A percentile compares a stretch with the other conserved stretches of the same genome.
phyloP scores from a whole-genome alignment of 129 eudicot genomes.

The Lactuca saligna region DNA sequence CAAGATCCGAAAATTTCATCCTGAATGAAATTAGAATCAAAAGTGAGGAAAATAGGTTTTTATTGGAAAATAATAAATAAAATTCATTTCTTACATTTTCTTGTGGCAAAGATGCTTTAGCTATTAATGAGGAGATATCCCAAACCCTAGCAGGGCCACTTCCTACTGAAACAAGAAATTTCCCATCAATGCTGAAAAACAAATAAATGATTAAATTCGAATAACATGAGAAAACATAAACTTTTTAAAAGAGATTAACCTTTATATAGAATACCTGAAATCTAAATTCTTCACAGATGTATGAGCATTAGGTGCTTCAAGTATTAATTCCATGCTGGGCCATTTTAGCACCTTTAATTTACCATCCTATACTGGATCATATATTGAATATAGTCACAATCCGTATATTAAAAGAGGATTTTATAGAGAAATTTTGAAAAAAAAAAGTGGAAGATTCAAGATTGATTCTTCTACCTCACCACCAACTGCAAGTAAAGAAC shows the following conservation, averaged over 20 bases:
- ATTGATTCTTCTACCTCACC: conserved; percentile 66
- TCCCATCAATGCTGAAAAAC: conserved; percentile 74
- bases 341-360: conserved; percentile 64
- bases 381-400: conserved; percentile 22
- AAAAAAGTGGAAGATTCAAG: conserved; percentile 14
- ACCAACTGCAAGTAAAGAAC: conserved; percentile 85
- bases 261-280: conserved; percentile 58
- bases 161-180: conserved; percentile 82
- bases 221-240: background rate
- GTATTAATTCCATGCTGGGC: conserved; percentile 54
- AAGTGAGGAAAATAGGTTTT: background rate
- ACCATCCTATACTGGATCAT: conserved; percentile 70
- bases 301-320: conserved; percentile 52
- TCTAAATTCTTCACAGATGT: conserved; percentile 64
- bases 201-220: conserved; percentile 17
- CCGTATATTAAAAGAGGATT: background rate
- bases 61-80: background rate
- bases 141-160: conserved; percentile 87
- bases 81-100: conserved; percentile 48
- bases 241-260: background rate
- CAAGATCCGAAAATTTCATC: conserved; percentile 79
- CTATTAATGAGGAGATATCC: conserved; percentile 55
- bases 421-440: background rate
- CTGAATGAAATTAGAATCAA: conserved; percentile 36
- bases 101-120: conserved; percentile 64